A percentile compares a stretch with the other conserved stretches of the same genome.
Conservation (phyloP, 768 basidiomycete species). For the Chalciporus piperatus region DNA sequence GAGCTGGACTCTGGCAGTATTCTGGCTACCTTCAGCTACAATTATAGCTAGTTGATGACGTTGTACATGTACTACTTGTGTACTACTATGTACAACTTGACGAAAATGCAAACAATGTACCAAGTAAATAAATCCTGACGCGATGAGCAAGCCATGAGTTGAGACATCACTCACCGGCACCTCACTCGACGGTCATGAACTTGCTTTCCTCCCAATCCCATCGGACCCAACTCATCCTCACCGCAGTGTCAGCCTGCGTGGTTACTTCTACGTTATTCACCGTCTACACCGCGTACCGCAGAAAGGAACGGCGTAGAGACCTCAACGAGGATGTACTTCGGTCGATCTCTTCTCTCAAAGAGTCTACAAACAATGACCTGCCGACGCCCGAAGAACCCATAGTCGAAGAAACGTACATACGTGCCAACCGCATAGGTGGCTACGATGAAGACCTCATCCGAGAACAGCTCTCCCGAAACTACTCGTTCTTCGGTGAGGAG, state of each 20-base stretch:
- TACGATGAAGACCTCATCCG: conserved; percentile 80
- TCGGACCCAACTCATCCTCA: conserved; percentile 59
- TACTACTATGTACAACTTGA: not conserved
- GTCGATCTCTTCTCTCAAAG: conserved; percentile 39
- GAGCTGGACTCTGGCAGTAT: conserved; percentile 15
- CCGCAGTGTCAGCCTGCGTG: conserved; percentile 63
- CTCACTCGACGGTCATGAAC: conserved; percentile 17
- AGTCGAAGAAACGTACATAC: conserved; percentile 16
- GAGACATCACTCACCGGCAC: too few species aligned
- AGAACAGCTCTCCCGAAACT: conserved; percentile 92
- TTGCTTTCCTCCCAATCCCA: conserved; percentile 44
- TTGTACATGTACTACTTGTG: not conserved
- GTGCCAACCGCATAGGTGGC: conserved; percentile 20
- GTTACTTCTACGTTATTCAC: conserved; percentile 60
- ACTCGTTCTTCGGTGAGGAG: conserved; percentile 90
- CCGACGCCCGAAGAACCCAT: conserved; percentile 3
- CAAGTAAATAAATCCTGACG: not conserved
- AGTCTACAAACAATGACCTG: not conserved
- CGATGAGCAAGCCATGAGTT: too few species aligned
- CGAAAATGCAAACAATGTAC: not conserved
- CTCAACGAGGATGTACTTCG: conserved; percentile 57
- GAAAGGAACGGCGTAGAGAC: conserved; percentile 47
- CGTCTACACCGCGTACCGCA: conserved; percentile 51
- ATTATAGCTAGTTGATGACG: not conserved
- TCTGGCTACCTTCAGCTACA: not conserved